A percentile compares a stretch with the other conserved stretches of the same genome.
Evolutionary conservation across 805 yeast genomes (phyloP).

Genomic region (Ogataea methanolica): DNA sequence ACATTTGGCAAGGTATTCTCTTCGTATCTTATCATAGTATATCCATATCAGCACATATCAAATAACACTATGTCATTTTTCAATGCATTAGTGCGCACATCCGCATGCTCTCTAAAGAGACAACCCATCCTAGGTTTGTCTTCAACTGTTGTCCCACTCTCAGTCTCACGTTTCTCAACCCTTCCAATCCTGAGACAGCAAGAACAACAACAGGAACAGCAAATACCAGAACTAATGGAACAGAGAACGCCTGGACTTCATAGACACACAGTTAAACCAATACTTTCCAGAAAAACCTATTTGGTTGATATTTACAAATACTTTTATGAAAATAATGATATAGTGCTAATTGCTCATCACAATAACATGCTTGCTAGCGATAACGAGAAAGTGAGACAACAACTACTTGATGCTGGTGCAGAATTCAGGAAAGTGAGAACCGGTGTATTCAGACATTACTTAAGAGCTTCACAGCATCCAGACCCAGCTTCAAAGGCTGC

Average conservation of each 20-base stretch:
- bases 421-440: slow-evolving; percentile 64
- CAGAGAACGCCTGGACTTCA: neutral
- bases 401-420: slow-evolving; percentile 63
- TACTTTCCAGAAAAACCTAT: slow-evolving; percentile 77
- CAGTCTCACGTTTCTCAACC: neutral
- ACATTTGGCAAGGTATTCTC: no score
- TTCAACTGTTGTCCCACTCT: neutral
- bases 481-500: slow-evolving; percentile 73
- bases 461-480: slow-evolving; percentile 59
- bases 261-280: slow-evolving; percentile 48
- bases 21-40: no score
- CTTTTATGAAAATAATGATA: slow-evolving; percentile 60
- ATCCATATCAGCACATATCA: no score
- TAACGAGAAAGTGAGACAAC: slow-evolving; percentile 56
- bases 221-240: neutral
- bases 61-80: no score
- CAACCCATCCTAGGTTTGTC: neutral
- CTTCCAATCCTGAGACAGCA: neutral
- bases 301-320: slow-evolving; percentile 76
- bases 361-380: slow-evolving; percentile 73
- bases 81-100: no score
- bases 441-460: slow-evolving; percentile 66
- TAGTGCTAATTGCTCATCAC: slow-evolving; percentile 78
- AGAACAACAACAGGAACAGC: slow-evolving; percentile 1
- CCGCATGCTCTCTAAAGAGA: neutral